Percentiles rank a stretch among this genome's conserved stretches.
Evolutionary conservation across 495 filamentous ascomycete genomes (phyloP).

Genomic region (Aspergillus homomorphus): DNA sequence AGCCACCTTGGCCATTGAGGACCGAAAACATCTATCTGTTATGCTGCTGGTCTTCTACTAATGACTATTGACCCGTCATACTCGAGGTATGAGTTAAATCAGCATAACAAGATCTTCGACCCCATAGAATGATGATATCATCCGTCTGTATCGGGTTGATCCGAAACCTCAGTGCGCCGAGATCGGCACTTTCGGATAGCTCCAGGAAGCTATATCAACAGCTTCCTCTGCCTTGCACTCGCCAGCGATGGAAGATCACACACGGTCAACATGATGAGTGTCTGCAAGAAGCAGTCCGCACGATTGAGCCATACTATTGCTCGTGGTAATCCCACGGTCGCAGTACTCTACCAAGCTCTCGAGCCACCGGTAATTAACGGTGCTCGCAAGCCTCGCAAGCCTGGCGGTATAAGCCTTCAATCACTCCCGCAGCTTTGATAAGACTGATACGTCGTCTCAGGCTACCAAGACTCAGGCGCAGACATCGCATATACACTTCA

Average conservation of each 20-base stretch:
- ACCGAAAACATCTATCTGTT: not conserved
- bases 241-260: not conserved
- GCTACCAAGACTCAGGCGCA: slow-evolving; percentile 39
- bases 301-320: not conserved
- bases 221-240: not conserved
- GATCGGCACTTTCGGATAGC: not conserved
- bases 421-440: not conserved
- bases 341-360: slow-evolving; percentile 29
- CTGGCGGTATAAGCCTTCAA: slow-evolving; percentile 22
- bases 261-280: not conserved
- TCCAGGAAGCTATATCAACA: not conserved
- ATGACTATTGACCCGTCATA: not conserved
- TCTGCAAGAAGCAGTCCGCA: not conserved
- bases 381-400: slow-evolving; percentile 29
- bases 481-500: slow-evolving; percentile 33
- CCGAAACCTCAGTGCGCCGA: not conserved
- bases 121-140: not conserved
- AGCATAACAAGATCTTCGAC: not conserved
- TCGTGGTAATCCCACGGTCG: slow-evolving; percentile 13
- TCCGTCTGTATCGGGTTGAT: not conserved
- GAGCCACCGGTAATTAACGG: slow-evolving; percentile 31
- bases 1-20: not conserved
- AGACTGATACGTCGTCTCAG: slow-evolving; percentile 14
- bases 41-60: not conserved
- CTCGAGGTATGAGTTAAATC: not conserved